Evolutionary conservation across 2,329 filamentous ascomycete species (phyloP), one percentile per base, ranked within the genome.

Genomic region (Claviceps humidiphila): DNA sequence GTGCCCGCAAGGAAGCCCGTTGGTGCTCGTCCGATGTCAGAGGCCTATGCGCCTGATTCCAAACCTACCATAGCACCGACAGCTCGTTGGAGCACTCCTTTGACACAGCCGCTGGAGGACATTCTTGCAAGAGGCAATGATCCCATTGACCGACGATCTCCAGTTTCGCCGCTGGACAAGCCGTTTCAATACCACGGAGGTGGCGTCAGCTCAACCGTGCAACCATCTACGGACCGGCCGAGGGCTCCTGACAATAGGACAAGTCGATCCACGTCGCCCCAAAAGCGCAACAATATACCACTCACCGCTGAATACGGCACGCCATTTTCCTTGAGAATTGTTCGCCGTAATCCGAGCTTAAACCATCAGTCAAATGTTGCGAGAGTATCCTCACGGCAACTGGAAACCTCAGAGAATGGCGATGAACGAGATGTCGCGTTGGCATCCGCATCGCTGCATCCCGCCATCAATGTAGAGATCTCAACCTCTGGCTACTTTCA

Each of bases 311-410:
- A 69, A 22, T 40, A n/a, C 26, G 52, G 52, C 47, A 64, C 67
- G 0, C 72, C 76, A 0, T 81, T 80, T 56, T 74, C 72, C 2
- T 67, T 82, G 14, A 83, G 80, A 0, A 66, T 90, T 14, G 88
- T 89, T 59, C 81, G 86, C n/a, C 78, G 85, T 57, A 83, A 89
- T 62, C 84, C 84, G 1, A 73, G 76, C 22, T 79, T 82, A 8
- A 80, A 81, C 7, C 74, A 74, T 51, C 86, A 89, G 64, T 89
- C 85, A 84, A 89, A 89, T 61, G 76, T 89, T 13, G 86, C 82
- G 22, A 81, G 74, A 51, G 75, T 89, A 48, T 75, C 74, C 2
- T 80, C 76, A 0, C 73, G 73, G 54, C 74, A 78, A 56, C 63
- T 72, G 14, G 73, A 76, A 45, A 52, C 51, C 17, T 58, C 60